Evolutionary conservation across 805 yeast genomes (phyloP).

Genomic region (Pachysolen tannophilus): DNA sequence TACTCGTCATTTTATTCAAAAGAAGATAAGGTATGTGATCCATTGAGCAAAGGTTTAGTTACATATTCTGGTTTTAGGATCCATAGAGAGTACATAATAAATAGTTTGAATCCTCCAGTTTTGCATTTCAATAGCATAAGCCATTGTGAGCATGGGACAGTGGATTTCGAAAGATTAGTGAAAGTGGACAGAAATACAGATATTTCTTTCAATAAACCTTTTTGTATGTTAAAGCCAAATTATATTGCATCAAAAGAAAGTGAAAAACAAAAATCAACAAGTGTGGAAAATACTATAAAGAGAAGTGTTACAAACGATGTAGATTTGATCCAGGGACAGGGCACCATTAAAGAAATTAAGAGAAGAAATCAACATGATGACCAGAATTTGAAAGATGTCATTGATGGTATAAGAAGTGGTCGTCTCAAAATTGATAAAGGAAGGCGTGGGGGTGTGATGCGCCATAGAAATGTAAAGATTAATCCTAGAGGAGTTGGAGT

Average conservation of each 20-base stretch:
- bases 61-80: constrained; percentile 52
- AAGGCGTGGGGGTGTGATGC: background rate
- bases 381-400: background rate
- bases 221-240: constrained; percentile 33
- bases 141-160: constrained; percentile 44
- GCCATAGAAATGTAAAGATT: background rate
- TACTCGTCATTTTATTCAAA: constrained; percentile 10
- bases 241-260: constrained; percentile 1
- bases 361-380: constrained; percentile 1
- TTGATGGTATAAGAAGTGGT: constrained; percentile 1
- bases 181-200: constrained; percentile 28
- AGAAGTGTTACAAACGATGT: constrained; percentile 1
- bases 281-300: background rate
- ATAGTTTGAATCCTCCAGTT: constrained; percentile 26
- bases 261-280: background rate
- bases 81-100: constrained; percentile 37
- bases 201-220: constrained; percentile 40
- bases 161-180: constrained; percentile 32
- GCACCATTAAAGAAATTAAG: background rate
- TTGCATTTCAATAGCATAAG: constrained; percentile 37
- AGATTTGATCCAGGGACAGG: background rate
- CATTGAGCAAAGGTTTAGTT: constrained; percentile 16
- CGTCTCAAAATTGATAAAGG: background rate
- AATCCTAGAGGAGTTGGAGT: no score
- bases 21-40: constrained; percentile 28